Evolutionary conservation across 108 stramenopile genomes (phyloP).

Genomic region (Pseudonitzschia delicatissima): DNA sequence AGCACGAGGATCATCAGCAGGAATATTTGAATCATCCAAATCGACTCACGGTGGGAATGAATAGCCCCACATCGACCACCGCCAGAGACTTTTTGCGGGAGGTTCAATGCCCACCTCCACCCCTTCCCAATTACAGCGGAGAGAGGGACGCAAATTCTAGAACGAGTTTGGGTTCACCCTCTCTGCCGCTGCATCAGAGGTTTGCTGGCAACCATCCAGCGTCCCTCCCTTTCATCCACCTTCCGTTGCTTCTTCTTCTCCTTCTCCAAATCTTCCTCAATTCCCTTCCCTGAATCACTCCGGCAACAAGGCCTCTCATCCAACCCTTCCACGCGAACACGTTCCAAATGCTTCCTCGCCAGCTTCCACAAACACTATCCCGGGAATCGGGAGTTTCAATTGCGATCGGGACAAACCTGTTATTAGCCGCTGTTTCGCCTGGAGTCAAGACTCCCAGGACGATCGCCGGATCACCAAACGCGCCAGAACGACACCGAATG

Average conservation of each 20-base stretch:
- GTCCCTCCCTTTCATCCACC: not conserved
- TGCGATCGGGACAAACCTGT: conserved; percentile 1
- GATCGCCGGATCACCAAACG: conserved; percentile 13
- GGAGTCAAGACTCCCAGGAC: conserved; percentile 17
- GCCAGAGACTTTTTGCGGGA: conserved; percentile 14
- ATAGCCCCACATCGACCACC: conserved; percentile 11
- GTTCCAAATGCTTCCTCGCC: not conserved
- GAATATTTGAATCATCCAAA: not conserved
- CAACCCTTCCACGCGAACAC: not conserved
- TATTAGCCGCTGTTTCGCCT: conserved; percentile 10
- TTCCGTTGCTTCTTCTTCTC: not conserved
- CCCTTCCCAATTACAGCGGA: not conserved
- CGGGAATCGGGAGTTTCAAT: conserved; percentile 4
- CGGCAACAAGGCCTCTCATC: not conserved
- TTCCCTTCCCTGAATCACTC: not conserved
- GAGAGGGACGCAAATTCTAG: not conserved
- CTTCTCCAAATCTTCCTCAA: not conserved
- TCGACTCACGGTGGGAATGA: not conserved
- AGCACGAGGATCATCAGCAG: conserved; percentile 2
- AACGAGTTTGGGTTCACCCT: not conserved
- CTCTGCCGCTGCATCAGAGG: not conserved
- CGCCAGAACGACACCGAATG: not conserved
- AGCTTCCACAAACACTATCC: not conserved
- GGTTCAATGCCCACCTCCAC: not conserved
- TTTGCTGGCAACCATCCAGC: not conserved